Evolutionary conservation across 768 basidiomycete genomes (phyloP), one percentile per base, ranked within the genome.

Genomic region (Chalciporus chontae): DNA sequence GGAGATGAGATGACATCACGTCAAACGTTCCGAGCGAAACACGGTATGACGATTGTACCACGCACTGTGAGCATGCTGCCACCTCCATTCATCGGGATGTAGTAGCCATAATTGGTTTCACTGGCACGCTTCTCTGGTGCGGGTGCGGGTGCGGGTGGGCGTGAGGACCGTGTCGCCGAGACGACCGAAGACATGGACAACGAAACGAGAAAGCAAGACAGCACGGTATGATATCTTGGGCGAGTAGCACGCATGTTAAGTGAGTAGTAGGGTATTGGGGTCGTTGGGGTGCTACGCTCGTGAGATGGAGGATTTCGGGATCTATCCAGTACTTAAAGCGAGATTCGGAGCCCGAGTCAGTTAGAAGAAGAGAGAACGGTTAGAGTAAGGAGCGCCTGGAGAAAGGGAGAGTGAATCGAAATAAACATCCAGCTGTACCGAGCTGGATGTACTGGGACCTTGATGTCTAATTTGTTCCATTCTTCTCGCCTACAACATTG

Each of bases 21-120:
- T 43, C 13, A 18, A 13, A 18, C 18, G 8, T 42, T n/a, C 51
- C 9, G 31, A 23, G 15, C 13, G 19, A 31, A 15, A 17, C 34
- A 13, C 18, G 27, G 47, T 48, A 40, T 44, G 43, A 17, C 21
- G 21, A 17, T 34, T 62, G 71, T 4, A 26, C 13, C 4, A 53
- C 87, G 50, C 57, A 91, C 90, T 17, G 87, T 86, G 3, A 91
- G 69, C 79, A 85, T 79, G 51, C 73, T 76, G 0, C 91, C 91
- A 5, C 87, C 86, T 32, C 62, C 69, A 9, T 67, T 57, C 8
- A 62, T 47, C 1, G 88, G 87, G 52, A 78, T 71, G 54, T 77
- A 83, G 63, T 77, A 93, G 3, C 87, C 89, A 37, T 54, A 51
- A 24, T 55, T 59, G 8, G 67, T 61, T 21, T 43, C 32, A 15